Base-by-base conservation (phyloP, 768 basidiomycete genomes). In the Dioszegia aurantiaca region DNA sequence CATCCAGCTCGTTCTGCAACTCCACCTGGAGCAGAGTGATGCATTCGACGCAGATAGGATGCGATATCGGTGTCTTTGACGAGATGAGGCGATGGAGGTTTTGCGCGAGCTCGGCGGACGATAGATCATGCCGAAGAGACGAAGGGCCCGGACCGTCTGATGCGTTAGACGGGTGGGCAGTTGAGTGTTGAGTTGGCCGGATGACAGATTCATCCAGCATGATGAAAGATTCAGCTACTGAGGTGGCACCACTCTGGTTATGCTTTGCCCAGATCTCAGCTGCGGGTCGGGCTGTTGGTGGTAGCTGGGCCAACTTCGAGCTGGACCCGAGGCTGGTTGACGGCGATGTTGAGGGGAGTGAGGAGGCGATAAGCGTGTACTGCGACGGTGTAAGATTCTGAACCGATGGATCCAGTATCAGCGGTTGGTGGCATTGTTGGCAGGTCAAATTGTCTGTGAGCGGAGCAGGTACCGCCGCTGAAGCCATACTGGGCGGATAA, bases 11-110 rank as follows among this genome's bases (percentile, higher is more conserved):
- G 44, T 82, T 82, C 65, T 87, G 85, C 30, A 98, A 82, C 24
- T 84, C 84, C 1, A 80, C 80, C 28, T 93, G 82, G 31, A 98
- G 78, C 46, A 87, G 82, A 68, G 88, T 86, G 2, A 92, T 90
- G 77, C 95, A 99, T 69, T 98, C 94, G 0, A 87, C 85, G 75
- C 95, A 99, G 8, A 99, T 81, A 4, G 95, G 95, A 73, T 97
- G 92, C 73, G 92, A 90, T 42, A 93, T 83, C 30, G 73, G 63
- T 16, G 77, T 77, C n/a, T 63, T 37, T 1, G 71, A 67, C 0
- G 77, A 77, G 3, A 77, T 63, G 43, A 77, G 58, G 1, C 57
- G 12, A 49, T 73, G 69, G 11, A 78, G 67, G 27, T 71, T 58
- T 1, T 56, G 30, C 5, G 72, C 65, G 2, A 76, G 67, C 0